A percentile compares a stretch with the other conserved stretches of the same genome.
Evolutionary conservation across 441 rosid species (phyloP).

Genomic region (Populus tomentosa): DNA sequence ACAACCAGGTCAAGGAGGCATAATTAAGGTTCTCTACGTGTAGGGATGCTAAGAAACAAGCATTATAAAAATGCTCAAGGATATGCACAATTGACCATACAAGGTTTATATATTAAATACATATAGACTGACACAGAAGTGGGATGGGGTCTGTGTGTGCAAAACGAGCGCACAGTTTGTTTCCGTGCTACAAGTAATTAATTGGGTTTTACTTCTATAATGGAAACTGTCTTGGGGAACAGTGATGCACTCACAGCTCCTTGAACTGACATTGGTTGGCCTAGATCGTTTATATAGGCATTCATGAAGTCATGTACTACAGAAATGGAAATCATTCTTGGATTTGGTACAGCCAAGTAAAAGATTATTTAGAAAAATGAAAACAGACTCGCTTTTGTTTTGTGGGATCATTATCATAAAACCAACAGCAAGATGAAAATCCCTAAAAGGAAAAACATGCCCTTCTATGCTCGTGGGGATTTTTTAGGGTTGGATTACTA

Average conservation of each 20-base stretch:
- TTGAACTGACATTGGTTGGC: constrained; percentile 15
- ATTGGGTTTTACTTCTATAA: background rate
- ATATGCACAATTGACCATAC: constrained; percentile 21
- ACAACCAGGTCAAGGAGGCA: constrained; percentile 6
- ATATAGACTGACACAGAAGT: constrained; percentile 1
- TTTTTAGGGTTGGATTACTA: constrained; percentile 23
- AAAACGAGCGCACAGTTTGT: background rate
- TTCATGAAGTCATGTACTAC: constrained; percentile 15
- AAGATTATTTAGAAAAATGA: background rate
- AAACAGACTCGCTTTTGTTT: background rate
- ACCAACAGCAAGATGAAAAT: background rate
- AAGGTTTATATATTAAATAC: constrained; percentile 17
- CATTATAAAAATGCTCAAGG: constrained; percentile 31
- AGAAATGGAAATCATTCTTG: constrained; percentile 26
- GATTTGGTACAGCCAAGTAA: constrained; percentile 11
- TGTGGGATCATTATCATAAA: constrained; percentile 2
- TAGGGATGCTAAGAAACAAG: constrained; percentile 35
- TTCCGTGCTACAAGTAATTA: background rate
- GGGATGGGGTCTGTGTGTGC: constrained; percentile 22
- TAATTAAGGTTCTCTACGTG: constrained; percentile 17
- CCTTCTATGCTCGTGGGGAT: background rate
- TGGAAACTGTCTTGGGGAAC: constrained; percentile 21
- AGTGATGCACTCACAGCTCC: constrained; percentile 9
- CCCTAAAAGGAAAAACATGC: background rate
- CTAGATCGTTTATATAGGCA: constrained; percentile 13